These are phyloP conservation scores for Suhomyces bokatorum DNA, from an alignment of 1,139 yeast species.

Conservation along the genomic window DNA sequence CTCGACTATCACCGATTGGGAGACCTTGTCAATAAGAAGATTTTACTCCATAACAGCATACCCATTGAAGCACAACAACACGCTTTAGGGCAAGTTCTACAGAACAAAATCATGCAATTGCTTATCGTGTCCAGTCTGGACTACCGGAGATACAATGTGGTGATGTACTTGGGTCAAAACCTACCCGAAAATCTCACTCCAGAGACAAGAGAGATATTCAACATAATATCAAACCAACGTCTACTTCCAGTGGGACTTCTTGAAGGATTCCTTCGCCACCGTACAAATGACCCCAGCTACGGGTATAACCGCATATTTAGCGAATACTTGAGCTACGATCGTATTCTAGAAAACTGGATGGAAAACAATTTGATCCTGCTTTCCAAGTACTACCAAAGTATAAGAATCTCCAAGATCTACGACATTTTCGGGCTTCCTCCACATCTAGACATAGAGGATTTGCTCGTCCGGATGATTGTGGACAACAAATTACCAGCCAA, in stretches of 20 bases:
- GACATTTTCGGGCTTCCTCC: slow-evolving; percentile 17
- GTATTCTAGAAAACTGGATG: slow-evolving; percentile 27
- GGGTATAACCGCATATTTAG: slow-evolving; percentile 13
- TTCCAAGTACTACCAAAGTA: slow-evolving; percentile 30
- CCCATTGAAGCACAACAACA: slow-evolving; percentile 13
- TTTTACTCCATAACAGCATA: slow-evolving; percentile 26
- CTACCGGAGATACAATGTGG: slow-evolving; percentile 33
- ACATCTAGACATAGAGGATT: slow-evolving; percentile 22
- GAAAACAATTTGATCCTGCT: slow-evolving; percentile 36
- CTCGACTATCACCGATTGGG: slow-evolving; percentile 26
- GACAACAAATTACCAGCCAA: slow-evolving; percentile 32
- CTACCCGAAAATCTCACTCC: slow-evolving; percentile 1
- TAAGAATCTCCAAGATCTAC: slow-evolving; percentile 22
- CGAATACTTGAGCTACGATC: slow-evolving; percentile 15
- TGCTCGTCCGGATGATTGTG: slow-evolving; percentile 37
- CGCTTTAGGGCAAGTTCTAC: slow-evolving; percentile 13
- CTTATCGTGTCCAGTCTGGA: slow-evolving; percentile 36
- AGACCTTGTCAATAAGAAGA: slow-evolving; percentile 42
- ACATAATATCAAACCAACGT: slow-evolving; percentile 14
- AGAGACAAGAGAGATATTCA: slow-evolving; percentile 8
- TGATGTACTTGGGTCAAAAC: slow-evolving; percentile 23
- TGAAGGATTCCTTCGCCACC: slow-evolving; percentile 17
- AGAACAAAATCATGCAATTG: slow-evolving; percentile 31
- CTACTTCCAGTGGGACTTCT: slow-evolving; percentile 23
- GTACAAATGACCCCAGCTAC: not conserved